Percentiles rank a stretch among this genome's conserved stretches.
Evolutionary conservation across 2,329 filamentous ascomycete genomes (phyloP).

Genomic region (Xylariales sp.): DNA sequence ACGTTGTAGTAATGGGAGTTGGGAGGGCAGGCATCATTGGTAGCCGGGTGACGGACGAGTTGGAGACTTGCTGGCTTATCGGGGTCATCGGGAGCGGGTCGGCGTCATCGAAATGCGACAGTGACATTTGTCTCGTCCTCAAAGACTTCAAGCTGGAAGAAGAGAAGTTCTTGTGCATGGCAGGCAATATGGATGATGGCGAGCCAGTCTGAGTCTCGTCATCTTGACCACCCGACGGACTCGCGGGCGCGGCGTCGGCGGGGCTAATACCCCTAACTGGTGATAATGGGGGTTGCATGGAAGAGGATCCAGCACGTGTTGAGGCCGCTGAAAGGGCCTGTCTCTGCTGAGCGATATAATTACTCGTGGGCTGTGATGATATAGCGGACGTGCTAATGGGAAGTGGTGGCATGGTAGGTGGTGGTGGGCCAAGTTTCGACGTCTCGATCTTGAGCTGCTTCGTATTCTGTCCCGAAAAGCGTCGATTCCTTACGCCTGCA

Average conservation of each 20-base stretch:
- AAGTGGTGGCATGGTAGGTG: conserved; percentile 41
- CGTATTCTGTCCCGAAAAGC: conserved; percentile 81
- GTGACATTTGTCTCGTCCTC: conserved; percentile 78
- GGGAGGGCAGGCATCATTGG: conserved; percentile 72
- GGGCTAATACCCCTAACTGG: conserved; percentile 45
- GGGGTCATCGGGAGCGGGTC: conserved; percentile 81
- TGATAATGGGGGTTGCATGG: conserved; percentile 52
- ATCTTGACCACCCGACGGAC: conserved; percentile 51
- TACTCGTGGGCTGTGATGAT: conserved; percentile 48
- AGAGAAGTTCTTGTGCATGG: conserved; percentile 75
- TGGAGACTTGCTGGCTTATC: conserved; percentile 72
- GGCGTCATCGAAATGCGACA: conserved; percentile 70
- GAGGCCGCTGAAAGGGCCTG: conserved; percentile 55
- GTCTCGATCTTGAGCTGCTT: conserved; percentile 94
- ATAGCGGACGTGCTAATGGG: conserved; percentile 43
- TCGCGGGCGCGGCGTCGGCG: conserved; percentile 46
- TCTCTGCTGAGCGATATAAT: conserved; percentile 56
- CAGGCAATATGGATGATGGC: conserved; percentile 61
- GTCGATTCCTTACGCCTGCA: conserved; percentile 74
- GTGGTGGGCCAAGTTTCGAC: conserved; percentile 49
- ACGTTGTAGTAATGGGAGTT: conserved; percentile 73
- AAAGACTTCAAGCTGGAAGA: conserved; percentile 77
- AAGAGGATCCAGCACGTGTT: conserved; percentile 49
- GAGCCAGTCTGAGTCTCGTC: conserved; percentile 62
- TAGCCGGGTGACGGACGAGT: conserved; percentile 59